phyloP scores from a whole-genome alignment of 192 early-diverging fungal species.

The Coemansia sp. region DNA sequence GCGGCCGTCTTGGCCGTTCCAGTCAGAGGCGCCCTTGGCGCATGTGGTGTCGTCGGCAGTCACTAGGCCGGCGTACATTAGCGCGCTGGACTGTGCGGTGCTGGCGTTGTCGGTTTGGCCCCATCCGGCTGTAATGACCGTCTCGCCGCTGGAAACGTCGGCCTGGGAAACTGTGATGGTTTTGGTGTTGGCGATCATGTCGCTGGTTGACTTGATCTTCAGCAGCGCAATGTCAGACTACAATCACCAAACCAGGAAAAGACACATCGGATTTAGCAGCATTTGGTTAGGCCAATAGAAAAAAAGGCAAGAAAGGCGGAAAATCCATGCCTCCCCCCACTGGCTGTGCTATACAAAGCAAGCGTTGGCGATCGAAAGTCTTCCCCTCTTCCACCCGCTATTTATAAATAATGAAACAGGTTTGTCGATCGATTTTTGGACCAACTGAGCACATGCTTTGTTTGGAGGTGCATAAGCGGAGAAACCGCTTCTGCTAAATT shows the following conservation, averaged over 20 bases:
- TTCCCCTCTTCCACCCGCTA: no score
- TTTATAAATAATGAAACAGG: background rate
- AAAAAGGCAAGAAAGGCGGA: background rate
- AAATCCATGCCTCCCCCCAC: no score
- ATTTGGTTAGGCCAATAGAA: background rate
- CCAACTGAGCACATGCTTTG: background rate
- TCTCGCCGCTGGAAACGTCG: slow-evolving; percentile 27
- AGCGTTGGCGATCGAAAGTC: background rate
- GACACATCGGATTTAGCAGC: no score
- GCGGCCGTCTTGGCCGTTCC: slow-evolving; percentile 42
- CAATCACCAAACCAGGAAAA: background rate
- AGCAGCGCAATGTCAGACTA: slow-evolving; percentile 57
- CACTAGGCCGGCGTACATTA: slow-evolving; percentile 40
- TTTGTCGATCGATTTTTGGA: background rate
- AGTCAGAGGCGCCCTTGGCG: slow-evolving; percentile 26
- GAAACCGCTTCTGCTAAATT: background rate
- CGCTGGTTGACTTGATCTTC: slow-evolving; percentile 31
- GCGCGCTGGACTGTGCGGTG: slow-evolving; percentile 28
- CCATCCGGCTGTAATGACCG: slow-evolving; percentile 46
- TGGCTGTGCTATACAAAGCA: no score
- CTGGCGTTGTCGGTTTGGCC: slow-evolving; percentile 41
- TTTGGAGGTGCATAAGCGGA: background rate
- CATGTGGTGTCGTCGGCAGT: slow-evolving; percentile 36
- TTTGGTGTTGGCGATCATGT: slow-evolving; percentile 33
- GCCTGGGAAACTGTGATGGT: slow-evolving; percentile 23